Base-by-base conservation (phyloP, 2,329 filamentous ascomycete genomes). In the Aspergillus proliferans region DNA sequence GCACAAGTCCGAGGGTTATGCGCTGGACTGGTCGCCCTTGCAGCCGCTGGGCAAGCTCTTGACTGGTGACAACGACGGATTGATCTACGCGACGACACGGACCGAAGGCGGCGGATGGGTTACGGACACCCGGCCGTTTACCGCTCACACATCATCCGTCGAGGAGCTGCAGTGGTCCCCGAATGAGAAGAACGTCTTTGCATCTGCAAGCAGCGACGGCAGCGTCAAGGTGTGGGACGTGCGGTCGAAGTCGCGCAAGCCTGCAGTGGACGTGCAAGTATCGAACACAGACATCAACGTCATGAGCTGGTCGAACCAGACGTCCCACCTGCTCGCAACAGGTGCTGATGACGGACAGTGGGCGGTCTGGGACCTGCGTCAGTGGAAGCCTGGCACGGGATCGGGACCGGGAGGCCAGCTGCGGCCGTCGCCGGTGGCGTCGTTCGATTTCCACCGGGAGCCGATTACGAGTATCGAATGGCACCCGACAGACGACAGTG, bases 111-210 rank as follows among this genome's bases (percentile, higher is more conserved):
- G 91, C 46, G 87, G 87, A 54, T 97, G 90, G 79, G 85, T 88
- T 15, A 95, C 90, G 4, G 91, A 96, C 67, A 87, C 81, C 10
- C 81, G 87, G 40, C 77, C 92, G 1, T 95, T 94, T 72, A 82
- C 82, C 19, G 92, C 91, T 45, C 93, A 98, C 75, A 80, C 79
- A 7, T 82, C 84, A 64, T 92, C 87, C 46, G 84, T 98, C 14
- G 93, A 98, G 75, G 93, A 98, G 66, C 76, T 98, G 22, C 92
- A 97, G 71, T 98, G 93, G 93, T 95, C 88, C 46, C 93, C 93
- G 0, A 88, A 85, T 15, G 93, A 98, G 73, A 84, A 84, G 54
- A 91, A 90, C 52, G 93, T 97, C 24, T 98, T 98, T 64, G 87
- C 93, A 0, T 97, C 92, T 0, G 91, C 88, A 3, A 94, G 90